phyloP scores from a whole-genome alignment of 2,329 filamentous ascomycete species.

The Aspergillus eucalypticola region DNA sequence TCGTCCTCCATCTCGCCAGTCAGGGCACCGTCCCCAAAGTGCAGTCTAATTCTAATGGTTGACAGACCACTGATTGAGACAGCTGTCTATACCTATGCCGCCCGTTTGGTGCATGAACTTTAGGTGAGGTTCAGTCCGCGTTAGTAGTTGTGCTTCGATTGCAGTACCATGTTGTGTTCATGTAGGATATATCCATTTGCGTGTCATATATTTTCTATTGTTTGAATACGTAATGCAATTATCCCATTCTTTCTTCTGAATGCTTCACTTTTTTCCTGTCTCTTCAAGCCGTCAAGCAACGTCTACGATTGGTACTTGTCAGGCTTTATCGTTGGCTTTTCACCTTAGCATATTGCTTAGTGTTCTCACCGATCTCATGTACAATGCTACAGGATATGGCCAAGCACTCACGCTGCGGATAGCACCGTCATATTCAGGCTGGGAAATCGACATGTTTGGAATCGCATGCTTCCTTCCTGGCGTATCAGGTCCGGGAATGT shows the following conservation, averaged over 20 bases:
- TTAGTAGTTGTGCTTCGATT: background rate
- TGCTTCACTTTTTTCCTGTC: background rate
- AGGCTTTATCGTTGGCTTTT: background rate
- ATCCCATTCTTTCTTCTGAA: background rate
- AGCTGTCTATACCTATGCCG: background rate
- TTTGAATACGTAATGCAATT: background rate
- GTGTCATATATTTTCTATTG: background rate
- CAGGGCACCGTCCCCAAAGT: conserved; percentile 20
- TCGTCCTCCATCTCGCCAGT: conserved; percentile 13
- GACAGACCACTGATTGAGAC: background rate
- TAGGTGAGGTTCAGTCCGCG: background rate
- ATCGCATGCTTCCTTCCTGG: too few relatives aligned
- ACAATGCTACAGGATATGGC: background rate
- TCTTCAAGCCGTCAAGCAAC: background rate
- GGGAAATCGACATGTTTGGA: too few relatives aligned
- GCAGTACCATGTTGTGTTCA: background rate
- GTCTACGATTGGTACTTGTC: background rate
- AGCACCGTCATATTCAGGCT: background rate
- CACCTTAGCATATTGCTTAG: background rate
- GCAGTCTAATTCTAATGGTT: conserved; percentile 6
- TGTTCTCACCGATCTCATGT: background rate
- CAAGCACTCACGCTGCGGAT: background rate
- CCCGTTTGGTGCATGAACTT: background rate
- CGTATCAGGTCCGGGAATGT: too few relatives aligned
- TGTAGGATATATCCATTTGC: background rate